Evolutionary conservation across 768 basidiomycete species (phyloP).

Genomic region (Tubosaeta brunneosetosa): DNA sequence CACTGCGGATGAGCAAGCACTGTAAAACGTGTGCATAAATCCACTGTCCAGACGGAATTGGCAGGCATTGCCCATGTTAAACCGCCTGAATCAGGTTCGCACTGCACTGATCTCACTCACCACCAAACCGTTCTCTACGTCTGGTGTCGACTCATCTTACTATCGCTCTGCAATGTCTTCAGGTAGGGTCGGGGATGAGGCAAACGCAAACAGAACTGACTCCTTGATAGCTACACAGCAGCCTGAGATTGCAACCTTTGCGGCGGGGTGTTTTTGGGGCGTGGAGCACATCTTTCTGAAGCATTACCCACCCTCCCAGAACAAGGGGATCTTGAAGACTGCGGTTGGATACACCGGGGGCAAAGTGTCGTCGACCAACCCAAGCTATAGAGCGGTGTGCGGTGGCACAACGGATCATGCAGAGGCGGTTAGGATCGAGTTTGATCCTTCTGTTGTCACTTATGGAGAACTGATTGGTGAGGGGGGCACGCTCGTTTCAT

Average conservation of each 20-base stretch:
- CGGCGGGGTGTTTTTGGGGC: slow-evolving; percentile 77
- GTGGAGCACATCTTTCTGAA: slow-evolving; percentile 82
- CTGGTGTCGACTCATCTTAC: slow-evolving; percentile 33
- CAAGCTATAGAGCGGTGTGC: slow-evolving; percentile 75
- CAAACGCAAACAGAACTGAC: slow-evolving; percentile 3
- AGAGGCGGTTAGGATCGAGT: slow-evolving; percentile 82
- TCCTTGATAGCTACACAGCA: slow-evolving; percentile 40
- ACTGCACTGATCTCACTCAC: slow-evolving; percentile 20
- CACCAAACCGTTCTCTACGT: slow-evolving; percentile 12
- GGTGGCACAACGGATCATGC: slow-evolving; percentile 81
- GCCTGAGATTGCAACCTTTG: slow-evolving; percentile 45
- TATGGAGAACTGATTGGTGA: slow-evolving; percentile 82
- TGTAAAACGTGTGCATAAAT: neutral
- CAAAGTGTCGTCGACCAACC: slow-evolving; percentile 46
- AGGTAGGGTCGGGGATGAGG: slow-evolving; percentile 5
- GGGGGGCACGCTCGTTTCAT: neutral
- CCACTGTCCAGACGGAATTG: neutral
- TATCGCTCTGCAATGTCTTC: slow-evolving; percentile 41
- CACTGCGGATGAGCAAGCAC: neutral
- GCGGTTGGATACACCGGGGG: slow-evolving; percentile 81
- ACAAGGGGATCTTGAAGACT: slow-evolving; percentile 72
- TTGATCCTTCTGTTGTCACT: slow-evolving; percentile 69
- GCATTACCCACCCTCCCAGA: slow-evolving; percentile 63
- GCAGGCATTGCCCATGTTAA: slow-evolving; percentile 17
- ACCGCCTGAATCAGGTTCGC: slow-evolving; percentile 20